phyloP scores from a whole-genome alignment of 371 early-diverging fungal genomes.

The Rhizomucor pusillus region DNA sequence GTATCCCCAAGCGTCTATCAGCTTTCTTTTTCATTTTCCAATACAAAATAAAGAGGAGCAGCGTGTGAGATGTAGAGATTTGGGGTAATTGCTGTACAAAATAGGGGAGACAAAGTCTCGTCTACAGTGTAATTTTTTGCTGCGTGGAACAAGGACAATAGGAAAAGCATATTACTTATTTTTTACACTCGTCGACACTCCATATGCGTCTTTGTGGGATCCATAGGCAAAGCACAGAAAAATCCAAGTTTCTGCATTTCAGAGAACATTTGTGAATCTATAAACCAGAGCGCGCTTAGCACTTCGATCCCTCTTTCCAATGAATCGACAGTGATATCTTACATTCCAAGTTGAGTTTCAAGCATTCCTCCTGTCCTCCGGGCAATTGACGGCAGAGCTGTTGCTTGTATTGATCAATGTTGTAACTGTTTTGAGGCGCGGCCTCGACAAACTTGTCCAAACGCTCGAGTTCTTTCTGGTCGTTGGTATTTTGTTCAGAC shows the following conservation, averaged over 20 bases:
- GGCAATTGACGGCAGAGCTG: slow-evolving; percentile 33
- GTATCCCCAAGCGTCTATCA: no score
- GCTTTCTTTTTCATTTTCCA: no score
- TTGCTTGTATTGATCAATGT: slow-evolving; percentile 45
- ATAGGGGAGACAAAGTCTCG: no score
- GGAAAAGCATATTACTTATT: not conserved
- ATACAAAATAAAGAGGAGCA: no score
- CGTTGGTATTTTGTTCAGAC: slow-evolving; percentile 5
- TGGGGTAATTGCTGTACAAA: not conserved
- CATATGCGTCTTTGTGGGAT: slow-evolving; percentile 55
- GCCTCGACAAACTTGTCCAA: slow-evolving; percentile 38
- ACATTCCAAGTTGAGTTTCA: slow-evolving; percentile 49
- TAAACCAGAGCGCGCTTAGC: not conserved
- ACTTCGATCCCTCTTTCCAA: not conserved
- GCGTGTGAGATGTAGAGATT: no score
- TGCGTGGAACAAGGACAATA: not conserved
- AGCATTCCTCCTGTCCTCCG: slow-evolving; percentile 37
- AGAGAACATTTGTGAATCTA: slow-evolving; percentile 53
- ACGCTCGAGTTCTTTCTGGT: slow-evolving; percentile 28
- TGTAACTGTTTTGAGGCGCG: slow-evolving; percentile 40
- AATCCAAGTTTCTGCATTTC: slow-evolving; percentile 61
- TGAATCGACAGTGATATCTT: slow-evolving; percentile 12
- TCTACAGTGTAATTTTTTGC: no score
- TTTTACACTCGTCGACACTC: slow-evolving; percentile 45
- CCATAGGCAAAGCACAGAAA: slow-evolving; percentile 56